Evolutionary conservation across 495 filamentous ascomycete species (phyloP).

Genomic region (Aspergillus ostianus): DNA sequence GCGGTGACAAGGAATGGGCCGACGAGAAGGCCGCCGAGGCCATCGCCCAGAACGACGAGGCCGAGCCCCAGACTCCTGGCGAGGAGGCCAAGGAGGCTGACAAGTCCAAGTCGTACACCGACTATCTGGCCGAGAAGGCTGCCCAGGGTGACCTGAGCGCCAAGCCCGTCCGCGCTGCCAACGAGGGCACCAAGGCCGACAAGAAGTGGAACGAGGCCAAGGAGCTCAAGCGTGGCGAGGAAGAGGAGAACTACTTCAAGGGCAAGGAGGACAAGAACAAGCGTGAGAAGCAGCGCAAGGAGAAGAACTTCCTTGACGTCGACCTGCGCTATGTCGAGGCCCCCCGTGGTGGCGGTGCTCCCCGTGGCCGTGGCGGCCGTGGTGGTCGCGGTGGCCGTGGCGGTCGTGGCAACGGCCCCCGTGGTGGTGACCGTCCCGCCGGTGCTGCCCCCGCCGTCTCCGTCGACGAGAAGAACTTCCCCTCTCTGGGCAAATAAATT

Average conservation of each 20-base stretch:
- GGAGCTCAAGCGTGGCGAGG: conserved; percentile 67
- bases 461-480: conserved; percentile 54
- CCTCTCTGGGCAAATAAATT: conserved; percentile 48
- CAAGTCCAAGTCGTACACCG: conserved; percentile 80
- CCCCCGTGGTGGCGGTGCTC: conserved; percentile 47
- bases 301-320: conserved; percentile 84
- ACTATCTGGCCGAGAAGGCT: conserved; percentile 85
- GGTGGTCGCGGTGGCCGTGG: conserved; percentile 46
- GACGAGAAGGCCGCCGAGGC: conserved; percentile 86
- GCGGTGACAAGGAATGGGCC: conserved; percentile 75
- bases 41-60: conserved; percentile 80
- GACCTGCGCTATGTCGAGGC: conserved; percentile 75
- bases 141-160: conserved; percentile 74
- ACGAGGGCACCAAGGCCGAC: conserved; percentile 79
- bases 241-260: conserved; percentile 73
- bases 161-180: conserved; percentile 76
- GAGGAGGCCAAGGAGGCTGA: conserved; percentile 66
- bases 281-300: conserved; percentile 87
- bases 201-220: conserved; percentile 92
- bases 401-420: conserved; percentile 38
- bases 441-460: conserved; percentile 36
- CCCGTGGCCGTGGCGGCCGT: conserved; percentile 53
- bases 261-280: conserved; percentile 74
- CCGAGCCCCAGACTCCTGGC: conserved; percentile 51
- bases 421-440: conserved; percentile 32